Conservation (phyloP, 2,329 filamentous ascomycete genomes). For the Blastomyces parvus region DNA sequence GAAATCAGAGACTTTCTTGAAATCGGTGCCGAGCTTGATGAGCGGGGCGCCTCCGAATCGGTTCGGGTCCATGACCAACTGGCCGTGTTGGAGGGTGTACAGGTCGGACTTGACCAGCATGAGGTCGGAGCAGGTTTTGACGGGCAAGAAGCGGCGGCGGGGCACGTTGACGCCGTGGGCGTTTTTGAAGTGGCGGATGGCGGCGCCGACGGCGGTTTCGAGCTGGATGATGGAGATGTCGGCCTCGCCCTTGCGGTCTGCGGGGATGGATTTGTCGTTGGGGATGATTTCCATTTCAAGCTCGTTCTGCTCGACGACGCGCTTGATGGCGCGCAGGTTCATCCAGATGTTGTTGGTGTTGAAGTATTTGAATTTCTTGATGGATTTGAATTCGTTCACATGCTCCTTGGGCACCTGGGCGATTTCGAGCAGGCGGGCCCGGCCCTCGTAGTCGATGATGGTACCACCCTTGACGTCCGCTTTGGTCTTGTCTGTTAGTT, state of each 20-base stretch:
- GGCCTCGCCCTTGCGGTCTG: constrained; percentile 99
- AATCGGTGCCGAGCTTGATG: constrained; percentile 97
- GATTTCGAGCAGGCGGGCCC: constrained; percentile 92
- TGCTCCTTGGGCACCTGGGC: constrained; percentile 99
- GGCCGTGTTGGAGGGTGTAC: constrained; percentile 96
- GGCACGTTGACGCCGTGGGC: constrained; percentile 98
- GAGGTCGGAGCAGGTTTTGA: constrained; percentile 99
- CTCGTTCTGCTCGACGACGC: constrained; percentile 96
- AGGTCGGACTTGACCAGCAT: constrained; percentile 99
- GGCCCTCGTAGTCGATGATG: constrained; percentile 98
- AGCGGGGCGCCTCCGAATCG: constrained; percentile 93
- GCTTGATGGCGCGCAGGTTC: constrained; percentile 95
- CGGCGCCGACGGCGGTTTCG: constrained; percentile 95
- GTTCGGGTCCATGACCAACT: constrained; percentile 92
- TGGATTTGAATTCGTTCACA: constrained; percentile 99
- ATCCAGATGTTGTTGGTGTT: constrained; percentile 99
- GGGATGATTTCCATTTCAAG: constrained; percentile 99
- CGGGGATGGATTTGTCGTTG: constrained; percentile 96
- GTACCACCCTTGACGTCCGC: constrained; percentile 99
- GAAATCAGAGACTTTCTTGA: constrained; percentile 95
- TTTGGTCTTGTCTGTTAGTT: constrained; percentile 99
- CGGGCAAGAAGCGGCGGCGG: constrained; percentile 92
- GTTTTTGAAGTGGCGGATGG: constrained; percentile 97
- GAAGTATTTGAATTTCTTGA: constrained; percentile 99
- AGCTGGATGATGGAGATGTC: constrained; percentile 96